Evolutionary conservation across 306 rosid genomes (phyloP).

Genomic region (Dalbergia cultrata): DNA sequence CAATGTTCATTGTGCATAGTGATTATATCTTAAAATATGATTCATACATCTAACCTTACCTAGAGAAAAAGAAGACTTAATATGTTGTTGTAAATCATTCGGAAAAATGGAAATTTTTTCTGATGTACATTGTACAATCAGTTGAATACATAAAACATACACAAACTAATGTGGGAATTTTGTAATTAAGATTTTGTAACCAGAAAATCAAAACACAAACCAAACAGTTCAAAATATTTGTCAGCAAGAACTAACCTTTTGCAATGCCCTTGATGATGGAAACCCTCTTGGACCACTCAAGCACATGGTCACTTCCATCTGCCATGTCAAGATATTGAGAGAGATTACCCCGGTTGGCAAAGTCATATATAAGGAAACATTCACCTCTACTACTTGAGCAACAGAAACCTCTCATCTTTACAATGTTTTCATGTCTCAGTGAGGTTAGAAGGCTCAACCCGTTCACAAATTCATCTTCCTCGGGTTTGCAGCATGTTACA

Average conservation of each 20-base stretch:
- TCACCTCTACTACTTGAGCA: slow-evolving; percentile 87
- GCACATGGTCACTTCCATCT: slow-evolving; percentile 64
- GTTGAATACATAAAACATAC: no score
- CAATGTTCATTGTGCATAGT: no score
- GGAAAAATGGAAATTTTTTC: no score
- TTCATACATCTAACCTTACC: no score
- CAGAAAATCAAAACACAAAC: no score
- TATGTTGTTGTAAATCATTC: no score
- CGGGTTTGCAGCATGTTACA: slow-evolving; percentile 77
- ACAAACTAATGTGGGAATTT: no score
- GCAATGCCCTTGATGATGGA: slow-evolving; percentile 80
- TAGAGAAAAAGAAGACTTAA: no score
- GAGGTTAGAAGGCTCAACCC: slow-evolving; percentile 72
- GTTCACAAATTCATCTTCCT: slow-evolving; percentile 74
- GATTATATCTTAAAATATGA: no score
- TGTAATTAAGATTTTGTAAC: no score
- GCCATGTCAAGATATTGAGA: slow-evolving; percentile 72
- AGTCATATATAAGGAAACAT: slow-evolving; percentile 81
- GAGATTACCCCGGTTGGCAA: slow-evolving; percentile 66
- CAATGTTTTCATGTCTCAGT: slow-evolving; percentile 78
- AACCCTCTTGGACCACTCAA: slow-evolving; percentile 84
- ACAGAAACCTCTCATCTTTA: slow-evolving; percentile 84
- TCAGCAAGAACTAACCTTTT: slow-evolving; percentile 62
- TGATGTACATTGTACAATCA: no score
- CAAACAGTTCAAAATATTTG: no score